Evolutionary conservation across 83 land plant genomes (phyloP).

Genomic region (Picea engelmannii): DNA sequence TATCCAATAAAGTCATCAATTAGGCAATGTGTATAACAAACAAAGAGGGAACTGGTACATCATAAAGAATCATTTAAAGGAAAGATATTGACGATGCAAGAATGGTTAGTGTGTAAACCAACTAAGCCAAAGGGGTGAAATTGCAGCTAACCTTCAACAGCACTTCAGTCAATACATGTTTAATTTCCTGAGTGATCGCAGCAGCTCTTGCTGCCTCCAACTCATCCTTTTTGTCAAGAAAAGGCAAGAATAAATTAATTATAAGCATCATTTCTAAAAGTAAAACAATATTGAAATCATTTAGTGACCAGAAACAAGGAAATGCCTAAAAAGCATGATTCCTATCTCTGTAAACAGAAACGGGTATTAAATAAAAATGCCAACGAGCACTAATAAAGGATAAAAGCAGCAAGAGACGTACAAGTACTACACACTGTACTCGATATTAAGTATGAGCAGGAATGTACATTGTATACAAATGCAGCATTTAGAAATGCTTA

Average conservation of each 20-base stretch:
- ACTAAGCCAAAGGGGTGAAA: too few species aligned
- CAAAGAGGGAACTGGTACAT: not conserved
- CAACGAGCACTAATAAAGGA: too few species aligned
- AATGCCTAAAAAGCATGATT: too few species aligned
- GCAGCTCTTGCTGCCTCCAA: slow-evolving; percentile 45
- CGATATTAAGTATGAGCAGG: too few species aligned
- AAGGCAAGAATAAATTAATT: not conserved
- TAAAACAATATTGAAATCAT: not conserved
- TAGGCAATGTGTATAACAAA: not conserved
- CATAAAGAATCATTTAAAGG: slow-evolving; percentile 1
- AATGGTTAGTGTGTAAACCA: not conserved
- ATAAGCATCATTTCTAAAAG: not conserved
- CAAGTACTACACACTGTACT: too few species aligned
- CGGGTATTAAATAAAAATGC: too few species aligned
- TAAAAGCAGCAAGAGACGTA: too few species aligned
- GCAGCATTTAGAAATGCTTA: too few species aligned
- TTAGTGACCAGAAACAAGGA: not conserved
- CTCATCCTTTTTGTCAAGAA: slow-evolving; percentile 5
- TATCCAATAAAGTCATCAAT: too few species aligned
- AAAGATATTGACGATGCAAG: not conserved
- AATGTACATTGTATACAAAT: too few species aligned
- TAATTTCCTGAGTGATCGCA: slow-evolving; percentile 94
- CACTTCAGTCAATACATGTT: slow-evolving; percentile 93
- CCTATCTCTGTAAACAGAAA: too few species aligned
- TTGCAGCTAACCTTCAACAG: slow-evolving; percentile 76